These are phyloP conservation scores for Didymellaceae sp. DNA, from an alignment of 2,329 filamentous ascomycete species.

Conservation along the genomic window DNA sequence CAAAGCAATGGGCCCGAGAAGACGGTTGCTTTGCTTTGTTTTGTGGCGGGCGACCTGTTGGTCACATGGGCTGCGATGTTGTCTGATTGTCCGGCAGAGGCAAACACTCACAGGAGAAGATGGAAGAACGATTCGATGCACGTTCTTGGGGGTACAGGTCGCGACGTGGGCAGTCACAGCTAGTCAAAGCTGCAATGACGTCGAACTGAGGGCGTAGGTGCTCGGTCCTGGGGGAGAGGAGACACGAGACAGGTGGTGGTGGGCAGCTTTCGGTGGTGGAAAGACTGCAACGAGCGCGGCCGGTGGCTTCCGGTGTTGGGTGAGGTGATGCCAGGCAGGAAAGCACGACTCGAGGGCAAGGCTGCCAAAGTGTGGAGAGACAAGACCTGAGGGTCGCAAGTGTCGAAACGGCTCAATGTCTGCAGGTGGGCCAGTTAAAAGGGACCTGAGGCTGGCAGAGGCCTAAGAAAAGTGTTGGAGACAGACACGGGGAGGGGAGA, in stretches of 20 bases:
- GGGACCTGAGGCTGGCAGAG: constrained; percentile 44
- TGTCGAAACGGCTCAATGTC: constrained; percentile 25
- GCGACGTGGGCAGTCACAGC: constrained; percentile 29
- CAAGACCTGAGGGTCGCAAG: constrained; percentile 15
- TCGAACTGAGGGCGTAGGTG: constrained; percentile 27
- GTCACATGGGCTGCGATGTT: too few species aligned
- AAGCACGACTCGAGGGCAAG: constrained; percentile 16
- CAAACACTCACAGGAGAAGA: constrained; percentile 31
- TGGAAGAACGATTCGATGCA: constrained; percentile 22
- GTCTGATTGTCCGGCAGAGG: too few species aligned
- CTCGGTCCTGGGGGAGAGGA: constrained; percentile 20
- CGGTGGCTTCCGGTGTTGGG: constrained; percentile 35
- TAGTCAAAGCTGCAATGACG: constrained; percentile 45
- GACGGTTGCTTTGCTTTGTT: background rate
- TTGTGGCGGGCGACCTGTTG: background rate
- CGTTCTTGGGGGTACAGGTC: constrained; percentile 18
- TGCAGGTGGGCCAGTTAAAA: constrained; percentile 36
- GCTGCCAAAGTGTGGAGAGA: constrained; percentile 11
- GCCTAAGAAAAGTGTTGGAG: constrained; percentile 38
- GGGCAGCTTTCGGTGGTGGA: constrained; percentile 25
- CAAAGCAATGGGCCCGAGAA: too few species aligned
- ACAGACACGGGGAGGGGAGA: constrained; percentile 24
- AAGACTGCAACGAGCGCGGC: constrained; percentile 23
- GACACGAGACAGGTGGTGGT: constrained; percentile 3
- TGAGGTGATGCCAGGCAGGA: constrained; percentile 1